A percentile compares a stretch with the other conserved stretches of the same genome.
These are phyloP conservation scores for Syzygium aqueum DNA, from an alignment of 345 rosid species.

Conservation along the genomic window DNA sequence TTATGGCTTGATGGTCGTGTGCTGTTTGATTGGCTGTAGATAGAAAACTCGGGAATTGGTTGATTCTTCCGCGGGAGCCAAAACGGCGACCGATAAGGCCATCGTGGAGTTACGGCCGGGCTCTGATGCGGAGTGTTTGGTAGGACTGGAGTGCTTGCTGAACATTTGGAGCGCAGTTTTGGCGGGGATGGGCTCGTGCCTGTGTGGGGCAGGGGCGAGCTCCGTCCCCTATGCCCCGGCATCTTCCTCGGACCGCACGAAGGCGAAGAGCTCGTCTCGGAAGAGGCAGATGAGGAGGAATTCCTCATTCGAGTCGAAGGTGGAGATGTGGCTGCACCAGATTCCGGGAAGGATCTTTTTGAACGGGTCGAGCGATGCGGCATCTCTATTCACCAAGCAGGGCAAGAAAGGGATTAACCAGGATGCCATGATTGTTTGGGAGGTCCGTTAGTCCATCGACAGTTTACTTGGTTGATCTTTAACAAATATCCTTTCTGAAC, in stretches of 20 bases:
- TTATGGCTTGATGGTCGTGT: background rate
- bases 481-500: background rate
- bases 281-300: slow-evolving; percentile 5
- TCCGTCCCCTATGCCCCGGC: slow-evolving; percentile 23
- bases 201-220: slow-evolving; percentile 23
- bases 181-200: slow-evolving; percentile 38
- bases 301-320: slow-evolving; percentile 16
- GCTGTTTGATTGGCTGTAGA: background rate
- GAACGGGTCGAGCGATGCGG: slow-evolving; percentile 23
- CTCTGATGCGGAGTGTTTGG: slow-evolving; percentile 8
- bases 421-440: slow-evolving; percentile 49
- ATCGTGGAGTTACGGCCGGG: background rate
- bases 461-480: background rate
- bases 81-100: slow-evolving; percentile 1
- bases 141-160: slow-evolving; percentile 31
- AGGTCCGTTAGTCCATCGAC: slow-evolving; percentile 12
- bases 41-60: background rate
- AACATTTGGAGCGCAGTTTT: slow-evolving; percentile 29
- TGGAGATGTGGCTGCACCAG: slow-evolving; percentile 23
- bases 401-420: slow-evolving; percentile 39
- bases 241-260: slow-evolving; percentile 7
- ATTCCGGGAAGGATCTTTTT: slow-evolving; percentile 30
- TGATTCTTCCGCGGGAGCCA: background rate
- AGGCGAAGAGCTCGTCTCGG: slow-evolving; percentile 14
- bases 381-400: slow-evolving; percentile 32